phyloP scores from a whole-genome alignment of 169 alveolate species.

The Babesia sp. region DNA sequence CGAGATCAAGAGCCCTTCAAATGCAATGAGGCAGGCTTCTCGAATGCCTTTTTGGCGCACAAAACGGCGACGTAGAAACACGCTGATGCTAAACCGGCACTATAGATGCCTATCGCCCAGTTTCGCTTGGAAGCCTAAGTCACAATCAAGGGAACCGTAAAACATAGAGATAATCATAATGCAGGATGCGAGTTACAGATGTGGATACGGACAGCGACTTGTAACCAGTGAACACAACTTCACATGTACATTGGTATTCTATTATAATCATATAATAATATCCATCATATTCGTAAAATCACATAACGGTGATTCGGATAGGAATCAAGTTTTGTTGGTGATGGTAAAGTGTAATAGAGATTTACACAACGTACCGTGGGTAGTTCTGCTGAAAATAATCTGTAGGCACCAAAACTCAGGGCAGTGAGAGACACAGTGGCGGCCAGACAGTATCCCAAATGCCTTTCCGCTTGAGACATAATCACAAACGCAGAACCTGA shows the following conservation, averaged over 20 bases:
- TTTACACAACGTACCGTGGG: neutral
- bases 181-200: too few relatives aligned
- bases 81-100: slow-evolving; percentile 1
- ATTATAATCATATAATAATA: neutral
- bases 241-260: neutral
- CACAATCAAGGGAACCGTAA: too few relatives aligned
- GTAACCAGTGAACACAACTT: neutral
- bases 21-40: neutral
- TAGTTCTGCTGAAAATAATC: neutral
- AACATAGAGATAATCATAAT: too few relatives aligned
- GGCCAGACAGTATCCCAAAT: slow-evolving; percentile 20
- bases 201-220: too few relatives aligned
- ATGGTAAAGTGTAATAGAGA: neutral
- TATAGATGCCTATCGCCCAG: slow-evolving; percentile 9
- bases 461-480: neutral
- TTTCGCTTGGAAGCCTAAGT: slow-evolving; percentile 3
- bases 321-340: neutral
- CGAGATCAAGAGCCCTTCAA: neutral
- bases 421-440: slow-evolving; percentile 10
- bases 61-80: slow-evolving; percentile 17
- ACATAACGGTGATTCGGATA: neutral
- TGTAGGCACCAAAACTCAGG: slow-evolving; percentile 17
- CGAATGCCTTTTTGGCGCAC: slow-evolving; percentile 5
- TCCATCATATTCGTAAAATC: neutral
- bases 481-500: slow-evolving; percentile 14